Evolutionary conservation across 495 filamentous ascomycete genomes (phyloP).

Genomic region (Talaromyces nanjingensis): DNA sequence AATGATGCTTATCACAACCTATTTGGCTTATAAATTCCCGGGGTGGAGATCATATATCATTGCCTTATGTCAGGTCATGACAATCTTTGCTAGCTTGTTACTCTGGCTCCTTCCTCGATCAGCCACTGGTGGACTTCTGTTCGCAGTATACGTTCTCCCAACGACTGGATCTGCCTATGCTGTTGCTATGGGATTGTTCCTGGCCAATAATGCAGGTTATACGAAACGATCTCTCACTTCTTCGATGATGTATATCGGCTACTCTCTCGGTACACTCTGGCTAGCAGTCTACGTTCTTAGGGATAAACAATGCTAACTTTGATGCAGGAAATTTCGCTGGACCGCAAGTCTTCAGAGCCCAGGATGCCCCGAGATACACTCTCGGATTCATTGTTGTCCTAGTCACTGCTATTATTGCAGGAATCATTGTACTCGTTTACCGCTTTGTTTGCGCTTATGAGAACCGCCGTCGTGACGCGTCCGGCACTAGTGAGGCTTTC

Average conservation of each 20-base stretch:
- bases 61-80: too few relatives aligned
- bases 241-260: too few relatives aligned
- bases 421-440: not conserved
- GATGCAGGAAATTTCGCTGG: not conserved
- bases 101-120: too few relatives aligned
- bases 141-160: constrained; percentile 33
- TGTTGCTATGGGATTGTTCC: constrained; percentile 32
- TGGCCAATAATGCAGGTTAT: constrained; percentile 38
- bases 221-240: too few relatives aligned
- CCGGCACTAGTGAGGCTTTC: not conserved
- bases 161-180: constrained; percentile 18
- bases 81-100: too few relatives aligned
- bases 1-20: too few relatives aligned
- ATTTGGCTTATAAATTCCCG: too few relatives aligned
- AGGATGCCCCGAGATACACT: not conserved
- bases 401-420: not conserved
- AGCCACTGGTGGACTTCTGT: constrained; percentile 14
- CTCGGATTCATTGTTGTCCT: not conserved
- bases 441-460: not conserved
- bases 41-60: too few relatives aligned
- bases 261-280: too few relatives aligned
- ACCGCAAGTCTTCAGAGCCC: not conserved
- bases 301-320: not conserved
- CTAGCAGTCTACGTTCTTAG: too few relatives aligned
- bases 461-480: not conserved